phyloP scores from a whole-genome alignment of 306 rosid species.

The Castanospermum australe region DNA sequence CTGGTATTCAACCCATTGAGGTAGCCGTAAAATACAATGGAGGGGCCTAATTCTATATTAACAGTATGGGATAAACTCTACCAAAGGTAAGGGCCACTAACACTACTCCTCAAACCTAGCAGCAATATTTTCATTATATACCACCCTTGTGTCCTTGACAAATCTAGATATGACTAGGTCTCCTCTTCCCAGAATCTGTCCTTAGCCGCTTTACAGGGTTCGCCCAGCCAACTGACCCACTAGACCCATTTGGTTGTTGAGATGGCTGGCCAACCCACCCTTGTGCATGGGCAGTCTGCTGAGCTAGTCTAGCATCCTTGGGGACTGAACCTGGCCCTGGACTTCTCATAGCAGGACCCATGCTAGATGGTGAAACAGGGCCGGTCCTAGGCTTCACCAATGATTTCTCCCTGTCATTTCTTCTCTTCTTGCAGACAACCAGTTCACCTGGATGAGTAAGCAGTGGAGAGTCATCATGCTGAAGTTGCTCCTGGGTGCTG shows the following conservation, averaged over 20 bases:
- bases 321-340: slow-evolving; percentile 51
- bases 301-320: slow-evolving; percentile 65
- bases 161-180: slow-evolving; percentile 78
- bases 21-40: slow-evolving; percentile 36
- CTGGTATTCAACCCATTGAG: slow-evolving; percentile 32
- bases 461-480: slow-evolving; percentile 61
- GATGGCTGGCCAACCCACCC: slow-evolving; percentile 67
- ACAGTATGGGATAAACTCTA: slow-evolving; percentile 51
- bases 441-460: slow-evolving; percentile 96
- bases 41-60: slow-evolving; percentile 49
- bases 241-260: slow-evolving; percentile 58
- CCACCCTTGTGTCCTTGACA: slow-evolving; percentile 6
- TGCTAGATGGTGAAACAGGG: slow-evolving; percentile 73
- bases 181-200: slow-evolving; percentile 94
- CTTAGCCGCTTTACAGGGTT: slow-evolving; percentile 93
- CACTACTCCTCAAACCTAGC: slow-evolving; percentile 36
- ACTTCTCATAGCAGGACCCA: slow-evolving; percentile 59
- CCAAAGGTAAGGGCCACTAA: slow-evolving; percentile 34
- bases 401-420: slow-evolving; percentile 92
- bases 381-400: slow-evolving; percentile 61
- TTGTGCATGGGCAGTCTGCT: slow-evolving; percentile 52
- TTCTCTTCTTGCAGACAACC: slow-evolving; percentile 95
- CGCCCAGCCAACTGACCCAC: slow-evolving; percentile 88
- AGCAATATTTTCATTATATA: slow-evolving; percentile 38
- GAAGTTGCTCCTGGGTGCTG: slow-evolving; percentile 61